Evolutionary conservation across 1,284 basidiomycete genomes (phyloP), one percentile per base, ranked within the genome.

Genomic region (Fomitopsis palustris): DNA sequence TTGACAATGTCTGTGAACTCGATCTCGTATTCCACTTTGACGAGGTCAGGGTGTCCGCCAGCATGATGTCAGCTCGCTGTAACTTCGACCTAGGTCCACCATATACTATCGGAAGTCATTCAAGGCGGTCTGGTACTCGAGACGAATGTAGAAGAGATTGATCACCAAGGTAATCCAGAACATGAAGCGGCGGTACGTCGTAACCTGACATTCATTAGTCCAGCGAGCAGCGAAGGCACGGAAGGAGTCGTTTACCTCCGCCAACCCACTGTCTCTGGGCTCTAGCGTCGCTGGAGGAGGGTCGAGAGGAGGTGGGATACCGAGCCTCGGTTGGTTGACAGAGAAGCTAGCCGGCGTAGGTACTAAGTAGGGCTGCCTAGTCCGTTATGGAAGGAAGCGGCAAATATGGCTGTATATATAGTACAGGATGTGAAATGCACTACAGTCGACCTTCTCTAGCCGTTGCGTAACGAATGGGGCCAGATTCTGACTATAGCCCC

Each of bases 11-110:
- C 0, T 99, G 97, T 78, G 97, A 99, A 75, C 81, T 99, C 49
- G 97, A 99, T 73, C 81, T 99, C 27, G 96, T 99, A 59, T 99
- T 99, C 74, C 95, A 98, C 75, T 99, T 98, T 69, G 96, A 99
- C 73, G 93, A 98, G 80, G 96, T 95, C 62, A 51, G 35, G 31
- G 23, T 19, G 17, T 33, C 38, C 25, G 23, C 37, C 31, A 39
- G 53, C 54, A 31, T 19, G 9, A 2, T 29, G 42, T 56, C 12
- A 6, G 5, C 10, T 62, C 38, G 42, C 56, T 21, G 8, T 42
- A 42, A 29, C 25, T 25, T 29, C n/a, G 29, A 29, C 14, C 57
- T 25, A 95, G 93, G 94, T 94, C 7, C 95, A 99, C 70, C 92
- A 96, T 64, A 94, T 98, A 53, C 83, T 99, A 49, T 83, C 90